Conservation (phyloP, 78 protist genomes). For the Chrysochromulina parva region DNA sequence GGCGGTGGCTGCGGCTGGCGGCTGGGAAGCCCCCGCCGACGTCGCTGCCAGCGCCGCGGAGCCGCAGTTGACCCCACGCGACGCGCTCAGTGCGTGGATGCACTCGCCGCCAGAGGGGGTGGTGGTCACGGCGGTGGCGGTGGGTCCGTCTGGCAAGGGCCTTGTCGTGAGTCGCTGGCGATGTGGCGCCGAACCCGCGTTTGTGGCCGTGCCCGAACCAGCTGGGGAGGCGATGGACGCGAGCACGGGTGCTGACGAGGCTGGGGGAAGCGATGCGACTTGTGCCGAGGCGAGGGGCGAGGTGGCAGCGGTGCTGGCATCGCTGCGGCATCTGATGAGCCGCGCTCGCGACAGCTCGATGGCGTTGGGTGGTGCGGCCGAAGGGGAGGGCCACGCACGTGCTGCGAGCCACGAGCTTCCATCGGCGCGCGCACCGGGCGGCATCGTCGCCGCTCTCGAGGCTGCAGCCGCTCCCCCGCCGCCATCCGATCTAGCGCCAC, state of each 20-base stretch:
- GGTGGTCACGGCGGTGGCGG: neutral
- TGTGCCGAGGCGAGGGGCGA: too few relatives aligned
- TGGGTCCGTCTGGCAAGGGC: neutral
- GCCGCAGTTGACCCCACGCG: neutral
- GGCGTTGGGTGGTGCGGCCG: neutral
- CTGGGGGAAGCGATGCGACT: too few relatives aligned
- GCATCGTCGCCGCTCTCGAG: too few relatives aligned
- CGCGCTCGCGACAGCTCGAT: neutral
- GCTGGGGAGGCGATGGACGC: neutral
- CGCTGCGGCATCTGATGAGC: too few relatives aligned
- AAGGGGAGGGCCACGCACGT: neutral
- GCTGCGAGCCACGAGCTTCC: neutral
- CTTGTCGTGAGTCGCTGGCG: neutral
- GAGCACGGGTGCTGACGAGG: neutral
- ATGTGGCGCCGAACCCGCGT: neutral
- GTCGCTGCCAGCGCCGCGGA: too few relatives aligned
- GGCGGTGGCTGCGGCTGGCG: neutral
- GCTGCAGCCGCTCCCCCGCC: too few relatives aligned
- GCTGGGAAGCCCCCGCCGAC: too few relatives aligned
- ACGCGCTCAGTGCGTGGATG: neutral
- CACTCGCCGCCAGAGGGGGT: neutral
- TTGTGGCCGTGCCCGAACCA: neutral
- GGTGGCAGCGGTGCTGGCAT: too few relatives aligned
- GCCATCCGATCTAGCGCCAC: too few relatives aligned
- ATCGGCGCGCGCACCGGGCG: too few relatives aligned